These are phyloP conservation scores for Fraxinus excelsior DNA, from an alignment of 257 asterid genomes.

Conservation along the genomic window DNA sequence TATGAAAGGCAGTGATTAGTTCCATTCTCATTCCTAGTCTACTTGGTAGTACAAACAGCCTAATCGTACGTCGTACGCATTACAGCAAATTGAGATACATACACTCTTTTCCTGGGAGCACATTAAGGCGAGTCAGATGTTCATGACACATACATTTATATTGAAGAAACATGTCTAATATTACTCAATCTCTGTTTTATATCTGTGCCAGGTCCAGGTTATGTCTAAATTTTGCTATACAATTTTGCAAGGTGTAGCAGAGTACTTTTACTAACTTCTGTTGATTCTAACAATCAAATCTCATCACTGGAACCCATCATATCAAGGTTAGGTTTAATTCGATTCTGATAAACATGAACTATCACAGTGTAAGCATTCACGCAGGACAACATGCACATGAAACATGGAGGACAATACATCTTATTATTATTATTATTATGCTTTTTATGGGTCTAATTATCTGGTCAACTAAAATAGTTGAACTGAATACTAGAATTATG, in stretches of 20 bases:
- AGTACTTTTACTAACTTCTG: conserved; percentile 36
- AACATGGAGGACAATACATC: background rate
- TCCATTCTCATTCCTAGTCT: conserved; percentile 20
- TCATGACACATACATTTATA: background rate
- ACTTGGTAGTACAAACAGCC: conserved; percentile 8
- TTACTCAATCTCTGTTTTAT: background rate
- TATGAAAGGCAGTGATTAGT: conserved; percentile 55
- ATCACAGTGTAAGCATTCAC: background rate
- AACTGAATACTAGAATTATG: background rate
- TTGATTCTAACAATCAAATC: conserved; percentile 19
- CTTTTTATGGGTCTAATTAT: too few species aligned
- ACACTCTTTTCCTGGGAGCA: conserved; percentile 2
- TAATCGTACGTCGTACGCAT: background rate
- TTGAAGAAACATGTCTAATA: background rate
- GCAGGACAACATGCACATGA: background rate
- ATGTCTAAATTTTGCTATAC: background rate
- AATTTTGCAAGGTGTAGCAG: background rate
- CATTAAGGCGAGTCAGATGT: background rate
- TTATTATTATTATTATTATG: background rate
- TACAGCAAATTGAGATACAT: conserved; percentile 8
- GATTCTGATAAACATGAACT: background rate
- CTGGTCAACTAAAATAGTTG: too few species aligned
- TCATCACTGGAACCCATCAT: conserved; percentile 12
- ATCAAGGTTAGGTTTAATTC: conserved; percentile 19
- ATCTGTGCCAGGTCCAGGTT: background rate